Conservation (phyloP, 2,329 filamentous ascomycete species). For the Endoconidiophora laricicola region DNA sequence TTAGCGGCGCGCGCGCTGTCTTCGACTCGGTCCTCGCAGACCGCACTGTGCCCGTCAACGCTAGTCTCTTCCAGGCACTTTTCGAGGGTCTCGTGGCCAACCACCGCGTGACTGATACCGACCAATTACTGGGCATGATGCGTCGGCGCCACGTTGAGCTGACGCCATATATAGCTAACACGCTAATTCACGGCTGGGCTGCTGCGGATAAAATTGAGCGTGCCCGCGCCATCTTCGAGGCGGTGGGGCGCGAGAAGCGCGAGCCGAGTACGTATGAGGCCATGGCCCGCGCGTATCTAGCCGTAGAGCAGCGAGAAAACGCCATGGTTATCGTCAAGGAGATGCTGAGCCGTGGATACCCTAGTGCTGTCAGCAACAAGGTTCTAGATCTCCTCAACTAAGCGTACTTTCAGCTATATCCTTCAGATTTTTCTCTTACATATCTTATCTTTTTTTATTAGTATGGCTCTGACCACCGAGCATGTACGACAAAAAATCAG, state of each 20-base stretch:
- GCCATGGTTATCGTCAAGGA: conserved; percentile 72
- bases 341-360: conserved; percentile 82
- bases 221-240: conserved; percentile 62
- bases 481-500: no score
- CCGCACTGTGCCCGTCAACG: conserved; percentile 49
- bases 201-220: conserved; percentile 64
- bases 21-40: conserved; percentile 69
- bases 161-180: conserved; percentile 97
- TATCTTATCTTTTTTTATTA: not conserved
- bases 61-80: conserved; percentile 89
- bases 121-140: conserved; percentile 64
- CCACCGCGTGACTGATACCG: conserved; percentile 62
- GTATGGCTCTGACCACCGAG: no score
- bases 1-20: conserved; percentile 62
- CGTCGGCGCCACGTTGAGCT: conserved; percentile 55
- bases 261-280: conserved; percentile 98
- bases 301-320: conserved; percentile 59
- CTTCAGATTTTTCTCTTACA: not conserved
- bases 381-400: conserved; percentile 70
- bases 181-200: conserved; percentile 93
- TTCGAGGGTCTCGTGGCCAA: conserved; percentile 96
- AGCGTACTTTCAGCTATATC: not conserved
- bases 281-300: conserved; percentile 87
- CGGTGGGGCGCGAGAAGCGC: conserved; percentile 59
- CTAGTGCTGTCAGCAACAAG: conserved; percentile 80